Evolutionary conservation across 331 rosid species (phyloP).

Genomic region (Prunus yedoensis): DNA sequence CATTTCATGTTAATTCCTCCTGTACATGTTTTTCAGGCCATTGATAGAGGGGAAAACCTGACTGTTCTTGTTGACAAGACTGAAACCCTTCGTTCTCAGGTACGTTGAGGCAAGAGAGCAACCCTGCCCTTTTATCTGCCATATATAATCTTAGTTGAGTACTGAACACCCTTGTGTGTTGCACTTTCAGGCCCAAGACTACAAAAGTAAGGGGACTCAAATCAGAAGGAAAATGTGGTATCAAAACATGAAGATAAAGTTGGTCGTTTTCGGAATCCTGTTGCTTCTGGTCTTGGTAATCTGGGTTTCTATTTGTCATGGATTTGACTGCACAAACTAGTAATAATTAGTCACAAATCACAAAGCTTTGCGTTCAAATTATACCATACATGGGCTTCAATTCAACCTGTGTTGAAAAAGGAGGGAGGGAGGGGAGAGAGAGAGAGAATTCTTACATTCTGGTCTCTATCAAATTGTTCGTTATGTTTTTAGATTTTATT

Average conservation of each 20-base stretch:
- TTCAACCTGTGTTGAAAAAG: constrained; percentile 17
- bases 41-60: constrained; percentile 84
- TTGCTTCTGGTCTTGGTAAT: constrained; percentile 65
- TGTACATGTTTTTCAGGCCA: constrained; percentile 46
- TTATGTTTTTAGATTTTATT: background rate
- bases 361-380: constrained; percentile 15
- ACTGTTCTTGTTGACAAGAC: constrained; percentile 73
- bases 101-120: constrained; percentile 28
- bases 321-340: constrained; percentile 81
- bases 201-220: constrained; percentile 60
- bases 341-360: constrained; percentile 19
- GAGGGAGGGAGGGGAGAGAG: background rate
- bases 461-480: constrained; percentile 3
- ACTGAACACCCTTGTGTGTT: constrained; percentile 14
- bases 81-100: constrained; percentile 73
- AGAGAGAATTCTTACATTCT: constrained; percentile 7
- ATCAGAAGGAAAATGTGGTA: constrained; percentile 83
- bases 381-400: constrained; percentile 15
- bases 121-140: constrained; percentile 12
- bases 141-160: background rate
- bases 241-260: constrained; percentile 87
- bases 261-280: constrained; percentile 71
- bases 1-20: constrained; percentile 1
- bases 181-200: constrained; percentile 64
- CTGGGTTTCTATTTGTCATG: constrained; percentile 87